phyloP scores from a whole-genome alignment of 768 basidiomycete genomes.

The Leccinum variicolor region DNA sequence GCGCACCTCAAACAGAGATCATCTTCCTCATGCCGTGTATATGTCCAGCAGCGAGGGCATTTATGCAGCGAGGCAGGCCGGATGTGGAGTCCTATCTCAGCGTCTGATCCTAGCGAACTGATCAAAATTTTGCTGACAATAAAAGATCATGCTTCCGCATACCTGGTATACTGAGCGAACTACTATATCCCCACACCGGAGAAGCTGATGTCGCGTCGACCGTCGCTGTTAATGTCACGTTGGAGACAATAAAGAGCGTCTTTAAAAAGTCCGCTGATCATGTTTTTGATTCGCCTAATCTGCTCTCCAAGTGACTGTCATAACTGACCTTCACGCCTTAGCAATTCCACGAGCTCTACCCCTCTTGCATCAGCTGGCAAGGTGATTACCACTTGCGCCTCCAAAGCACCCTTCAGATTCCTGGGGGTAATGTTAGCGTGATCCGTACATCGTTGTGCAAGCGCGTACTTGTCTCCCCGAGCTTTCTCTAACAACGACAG shows the following conservation, averaged over 20 bases:
- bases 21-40: slow-evolving; percentile 48
- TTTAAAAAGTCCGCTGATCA: slow-evolving; percentile 59
- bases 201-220: slow-evolving; percentile 38
- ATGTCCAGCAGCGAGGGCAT: slow-evolving; percentile 93
- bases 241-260: slow-evolving; percentile 79
- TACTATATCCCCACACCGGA: slow-evolving; percentile 49
- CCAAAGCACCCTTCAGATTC: slow-evolving; percentile 69
- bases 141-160: slow-evolving; percentile 8
- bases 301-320: background rate
- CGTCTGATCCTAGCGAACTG: slow-evolving; percentile 8
- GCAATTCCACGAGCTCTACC: slow-evolving; percentile 33
- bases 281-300: background rate
- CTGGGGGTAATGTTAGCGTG: slow-evolving; percentile 35
- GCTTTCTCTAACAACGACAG: slow-evolving; percentile 74
- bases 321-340: slow-evolving; percentile 42
- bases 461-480: slow-evolving; percentile 63
- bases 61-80: slow-evolving; percentile 60
- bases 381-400: slow-evolving; percentile 69
- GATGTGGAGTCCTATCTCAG: slow-evolving; percentile 47
- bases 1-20: slow-evolving; percentile 66
- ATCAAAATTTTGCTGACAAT: background rate
- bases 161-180: slow-evolving; percentile 47
- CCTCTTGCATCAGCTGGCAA: slow-evolving; percentile 38
- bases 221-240: slow-evolving; percentile 52
- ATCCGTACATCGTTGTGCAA: background rate